Percentiles rank a stretch among this genome's conserved stretches.
Evolutionary conservation across 495 filamentous ascomycete species (phyloP).

Genomic region (Apodospora peruviana): DNA sequence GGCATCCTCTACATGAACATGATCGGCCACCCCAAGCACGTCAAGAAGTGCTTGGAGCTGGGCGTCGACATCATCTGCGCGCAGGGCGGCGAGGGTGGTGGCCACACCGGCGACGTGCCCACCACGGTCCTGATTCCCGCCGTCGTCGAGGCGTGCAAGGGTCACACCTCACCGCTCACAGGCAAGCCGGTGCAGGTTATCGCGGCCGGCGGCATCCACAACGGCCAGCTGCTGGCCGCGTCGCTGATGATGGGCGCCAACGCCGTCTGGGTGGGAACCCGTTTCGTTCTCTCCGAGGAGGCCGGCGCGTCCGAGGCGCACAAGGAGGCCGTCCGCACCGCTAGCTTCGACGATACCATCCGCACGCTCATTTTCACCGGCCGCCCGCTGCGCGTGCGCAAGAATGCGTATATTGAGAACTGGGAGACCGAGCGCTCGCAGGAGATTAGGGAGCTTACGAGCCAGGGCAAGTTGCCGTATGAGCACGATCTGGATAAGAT

Average conservation of each 20-base stretch:
- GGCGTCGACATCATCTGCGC: conserved; percentile 88
- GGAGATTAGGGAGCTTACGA: conserved; percentile 88
- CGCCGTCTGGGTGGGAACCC: conserved; percentile 93
- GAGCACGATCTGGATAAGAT: conserved; percentile 91
- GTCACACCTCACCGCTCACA: conserved; percentile 79
- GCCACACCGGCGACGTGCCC: conserved; percentile 74
- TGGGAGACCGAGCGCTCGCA: conserved; percentile 87
- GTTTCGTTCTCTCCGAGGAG: conserved; percentile 91
- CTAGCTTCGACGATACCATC: conserved; percentile 89
- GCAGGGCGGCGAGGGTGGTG: conserved; percentile 78
- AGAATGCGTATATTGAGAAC: conserved; percentile 86
- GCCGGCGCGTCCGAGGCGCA: conserved; percentile 90
- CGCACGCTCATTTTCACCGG: conserved; percentile 98
- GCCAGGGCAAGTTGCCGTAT: conserved; percentile 84
- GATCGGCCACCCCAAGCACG: conserved; percentile 99
- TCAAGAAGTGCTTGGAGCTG: conserved; percentile 82
- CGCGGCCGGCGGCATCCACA: conserved; percentile 90
- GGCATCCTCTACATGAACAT: conserved; percentile 99
- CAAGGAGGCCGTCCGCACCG: conserved; percentile 92
- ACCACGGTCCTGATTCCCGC: conserved; percentile 73
- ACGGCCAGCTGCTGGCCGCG: conserved; percentile 85
- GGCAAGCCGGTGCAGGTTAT: conserved; percentile 83
- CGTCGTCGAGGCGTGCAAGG: conserved; percentile 75
- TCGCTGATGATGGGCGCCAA: conserved; percentile 87
- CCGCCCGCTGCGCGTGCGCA: conserved; percentile 86